These are phyloP conservation scores for Ascomycota sp. DNA, from an alignment of 2,329 filamentous ascomycete genomes.

Conservation along the genomic window DNA sequence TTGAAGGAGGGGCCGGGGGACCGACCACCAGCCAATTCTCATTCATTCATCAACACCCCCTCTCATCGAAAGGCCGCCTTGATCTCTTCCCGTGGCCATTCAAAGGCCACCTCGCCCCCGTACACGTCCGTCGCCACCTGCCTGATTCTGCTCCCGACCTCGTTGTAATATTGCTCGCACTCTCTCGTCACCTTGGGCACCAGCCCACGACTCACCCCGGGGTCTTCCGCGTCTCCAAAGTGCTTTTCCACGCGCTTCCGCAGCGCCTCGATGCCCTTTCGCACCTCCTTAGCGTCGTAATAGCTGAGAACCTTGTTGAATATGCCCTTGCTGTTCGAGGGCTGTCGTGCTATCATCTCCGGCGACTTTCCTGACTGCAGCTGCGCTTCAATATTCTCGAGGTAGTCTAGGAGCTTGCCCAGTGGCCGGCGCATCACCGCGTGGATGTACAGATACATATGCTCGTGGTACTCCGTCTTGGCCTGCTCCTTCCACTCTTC, in stretches of 20 bases:
- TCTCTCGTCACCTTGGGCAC: slow-evolving; percentile 37
- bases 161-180: slow-evolving; percentile 41
- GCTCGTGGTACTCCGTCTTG: slow-evolving; percentile 58
- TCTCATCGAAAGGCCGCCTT: slow-evolving; percentile 31
- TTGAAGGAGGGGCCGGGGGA: no score
- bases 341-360: slow-evolving; percentile 51
- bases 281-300: slow-evolving; percentile 68
- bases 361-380: slow-evolving; percentile 37
- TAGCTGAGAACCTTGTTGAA: slow-evolving; percentile 72
- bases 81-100: slow-evolving; percentile 45
- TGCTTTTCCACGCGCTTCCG: slow-evolving; percentile 92
- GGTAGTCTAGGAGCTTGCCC: slow-evolving; percentile 76
- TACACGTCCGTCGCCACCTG: slow-evolving; percentile 42
- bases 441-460: slow-evolving; percentile 70
- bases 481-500: slow-evolving; percentile 70
- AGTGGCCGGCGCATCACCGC: slow-evolving; percentile 77
- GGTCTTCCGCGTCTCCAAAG: slow-evolving; percentile 75
- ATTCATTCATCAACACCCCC: not conserved
- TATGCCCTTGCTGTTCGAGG: slow-evolving; percentile 60
- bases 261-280: slow-evolving; percentile 75
- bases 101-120: slow-evolving; percentile 41
- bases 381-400: slow-evolving; percentile 71
- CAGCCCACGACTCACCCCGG: slow-evolving; percentile 37
- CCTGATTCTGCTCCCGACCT: slow-evolving; percentile 39
- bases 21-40: no score